A percentile compares a stretch with the other conserved stretches of the same genome.
These are phyloP conservation scores for Parastagonospora nodorum DNA, from an alignment of 2,329 filamentous ascomycete species.

Conservation along the genomic window DNA sequence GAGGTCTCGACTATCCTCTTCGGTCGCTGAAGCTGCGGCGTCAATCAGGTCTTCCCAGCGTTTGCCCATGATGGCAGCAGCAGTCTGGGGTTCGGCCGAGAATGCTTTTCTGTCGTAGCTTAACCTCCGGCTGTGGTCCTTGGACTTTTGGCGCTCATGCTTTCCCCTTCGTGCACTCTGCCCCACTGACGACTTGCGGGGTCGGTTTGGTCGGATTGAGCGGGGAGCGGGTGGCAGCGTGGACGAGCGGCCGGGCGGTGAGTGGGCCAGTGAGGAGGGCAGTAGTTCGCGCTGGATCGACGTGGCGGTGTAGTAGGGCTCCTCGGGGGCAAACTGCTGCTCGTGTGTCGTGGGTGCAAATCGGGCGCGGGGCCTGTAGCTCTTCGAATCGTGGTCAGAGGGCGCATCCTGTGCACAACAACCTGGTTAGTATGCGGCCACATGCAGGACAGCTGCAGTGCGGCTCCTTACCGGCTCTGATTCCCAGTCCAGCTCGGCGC, in stretches of 20 bases:
- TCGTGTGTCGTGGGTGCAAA: constrained; percentile 58
- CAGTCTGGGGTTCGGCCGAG: constrained; percentile 81
- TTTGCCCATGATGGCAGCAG: constrained; percentile 75
- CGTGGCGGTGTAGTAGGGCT: constrained; percentile 53
- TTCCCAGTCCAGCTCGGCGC: constrained; percentile 64
- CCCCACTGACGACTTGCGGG: constrained; percentile 84
- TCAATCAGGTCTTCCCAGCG: constrained; percentile 97
- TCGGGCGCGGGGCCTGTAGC: constrained; percentile 44
- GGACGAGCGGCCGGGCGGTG: constrained; percentile 84
- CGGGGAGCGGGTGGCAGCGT: constrained; percentile 84
- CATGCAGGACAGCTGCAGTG: constrained; percentile 14
- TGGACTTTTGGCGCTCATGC: constrained; percentile 81
- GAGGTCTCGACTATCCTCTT: constrained; percentile 86
- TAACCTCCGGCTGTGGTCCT: constrained; percentile 73
- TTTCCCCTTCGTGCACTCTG: constrained; percentile 76
- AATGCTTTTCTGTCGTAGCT: constrained; percentile 80
- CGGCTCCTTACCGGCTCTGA: constrained; percentile 41
- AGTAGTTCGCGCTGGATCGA: constrained; percentile 74
- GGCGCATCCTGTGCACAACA: constrained; percentile 39
- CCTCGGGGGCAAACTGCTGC: constrained; percentile 68
- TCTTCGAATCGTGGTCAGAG: constrained; percentile 47
- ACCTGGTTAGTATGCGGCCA: constrained; percentile 22
- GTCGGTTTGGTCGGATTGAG: constrained; percentile 70
- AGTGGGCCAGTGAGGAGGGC: constrained; percentile 79
- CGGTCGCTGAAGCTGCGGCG: constrained; percentile 88